Conservation (phyloP, 768 basidiomycete species). For the Lactarius hengduanensis region DNA sequence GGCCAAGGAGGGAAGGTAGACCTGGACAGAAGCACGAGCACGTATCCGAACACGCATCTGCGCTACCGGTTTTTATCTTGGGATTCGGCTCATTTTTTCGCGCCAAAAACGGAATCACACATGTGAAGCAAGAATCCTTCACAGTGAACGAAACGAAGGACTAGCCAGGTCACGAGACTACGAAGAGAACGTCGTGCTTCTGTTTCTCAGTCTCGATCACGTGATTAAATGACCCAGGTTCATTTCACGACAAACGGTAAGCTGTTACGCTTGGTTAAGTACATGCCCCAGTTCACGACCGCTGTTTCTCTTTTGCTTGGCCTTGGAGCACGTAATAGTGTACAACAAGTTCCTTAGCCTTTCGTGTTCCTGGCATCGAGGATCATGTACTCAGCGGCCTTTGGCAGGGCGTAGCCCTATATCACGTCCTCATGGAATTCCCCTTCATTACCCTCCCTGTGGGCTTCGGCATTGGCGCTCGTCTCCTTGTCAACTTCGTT, state of each 20-base stretch:
- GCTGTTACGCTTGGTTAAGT: slow-evolving; percentile 1
- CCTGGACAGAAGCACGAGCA: no score
- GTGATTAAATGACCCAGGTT: slow-evolving; percentile 21
- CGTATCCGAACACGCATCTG: no score
- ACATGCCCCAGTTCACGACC: slow-evolving; percentile 47
- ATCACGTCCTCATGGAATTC: slow-evolving; percentile 58
- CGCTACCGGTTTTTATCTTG: no score
- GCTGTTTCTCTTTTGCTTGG: slow-evolving; percentile 71
- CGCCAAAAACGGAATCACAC: not conserved
- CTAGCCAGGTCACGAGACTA: no score
- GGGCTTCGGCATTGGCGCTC: slow-evolving; percentile 55
- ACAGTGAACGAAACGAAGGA: no score
- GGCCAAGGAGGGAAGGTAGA: no score
- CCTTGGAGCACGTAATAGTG: slow-evolving; percentile 68
- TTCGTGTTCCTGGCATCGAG: slow-evolving; percentile 46
- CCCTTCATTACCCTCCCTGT: slow-evolving; percentile 54
- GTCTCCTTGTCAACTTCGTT: slow-evolving; percentile 64
- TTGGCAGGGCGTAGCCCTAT: slow-evolving; percentile 74
- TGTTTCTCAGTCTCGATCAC: slow-evolving; percentile 22
- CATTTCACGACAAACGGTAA: not conserved
- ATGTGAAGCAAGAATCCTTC: no score
- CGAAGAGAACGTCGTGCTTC: no score
- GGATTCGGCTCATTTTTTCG: no score
- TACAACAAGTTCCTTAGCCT: slow-evolving; percentile 55
- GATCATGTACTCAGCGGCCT: slow-evolving; percentile 67